Conservation (phyloP, 2,329 filamentous ascomycete species). For the Hirsutella thompsonii region DNA sequence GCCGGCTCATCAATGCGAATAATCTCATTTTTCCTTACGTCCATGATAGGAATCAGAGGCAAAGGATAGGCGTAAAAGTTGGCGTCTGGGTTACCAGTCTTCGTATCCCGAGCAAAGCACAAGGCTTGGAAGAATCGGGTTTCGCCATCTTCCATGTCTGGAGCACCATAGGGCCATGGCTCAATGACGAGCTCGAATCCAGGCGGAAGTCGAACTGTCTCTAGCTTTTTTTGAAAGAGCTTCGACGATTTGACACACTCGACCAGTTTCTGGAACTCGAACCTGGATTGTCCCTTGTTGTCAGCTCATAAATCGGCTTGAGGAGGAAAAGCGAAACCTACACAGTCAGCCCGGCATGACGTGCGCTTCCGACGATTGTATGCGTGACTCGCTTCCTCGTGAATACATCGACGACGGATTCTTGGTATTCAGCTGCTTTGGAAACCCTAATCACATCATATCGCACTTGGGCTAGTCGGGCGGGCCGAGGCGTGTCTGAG, state of each 20-base stretch:
- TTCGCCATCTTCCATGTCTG: conserved; percentile 15
- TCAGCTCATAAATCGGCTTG: neutral
- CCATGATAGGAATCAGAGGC: conserved; percentile 30
- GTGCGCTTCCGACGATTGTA: conserved; percentile 13
- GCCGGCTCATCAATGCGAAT: conserved; percentile 20
- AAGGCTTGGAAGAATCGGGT: conserved; percentile 19
- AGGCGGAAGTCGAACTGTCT: conserved; percentile 10
- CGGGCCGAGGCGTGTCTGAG: conserved; percentile 12
- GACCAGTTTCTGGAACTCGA: conserved; percentile 22
- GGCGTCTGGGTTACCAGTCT: conserved; percentile 28
- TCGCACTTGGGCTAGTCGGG: conserved; percentile 28
- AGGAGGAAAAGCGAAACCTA: conserved; percentile 6
- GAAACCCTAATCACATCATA: conserved; percentile 19
- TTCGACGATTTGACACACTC: conserved; percentile 14
- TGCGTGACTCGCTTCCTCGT: conserved; percentile 11
- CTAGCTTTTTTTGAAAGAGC: conserved; percentile 18
- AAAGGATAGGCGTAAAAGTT: conserved; percentile 45
- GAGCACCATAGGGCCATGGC: conserved; percentile 20
- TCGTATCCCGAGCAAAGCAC: conserved; percentile 17
- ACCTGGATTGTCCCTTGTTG: conserved; percentile 5
- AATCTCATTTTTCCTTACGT: conserved; percentile 15
- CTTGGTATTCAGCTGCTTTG: conserved; percentile 16
- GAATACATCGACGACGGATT: conserved; percentile 20
- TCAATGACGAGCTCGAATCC: conserved; percentile 18
- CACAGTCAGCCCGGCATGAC: conserved; percentile 17